Conservation (phyloP, 441 rosid genomes). For the Eutrema salsugineum region DNA sequence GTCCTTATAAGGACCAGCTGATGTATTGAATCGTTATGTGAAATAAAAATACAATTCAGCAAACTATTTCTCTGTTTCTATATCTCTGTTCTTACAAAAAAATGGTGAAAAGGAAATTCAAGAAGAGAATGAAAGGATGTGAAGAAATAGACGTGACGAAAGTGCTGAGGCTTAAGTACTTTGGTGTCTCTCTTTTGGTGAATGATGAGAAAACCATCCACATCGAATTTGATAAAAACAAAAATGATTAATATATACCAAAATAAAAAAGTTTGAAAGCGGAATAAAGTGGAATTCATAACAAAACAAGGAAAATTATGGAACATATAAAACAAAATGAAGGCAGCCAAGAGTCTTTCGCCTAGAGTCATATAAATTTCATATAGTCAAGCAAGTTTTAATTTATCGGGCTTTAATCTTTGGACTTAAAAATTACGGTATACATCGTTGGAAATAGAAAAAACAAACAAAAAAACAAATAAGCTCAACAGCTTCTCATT, state of each 20-base stretch:
- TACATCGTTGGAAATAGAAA: neutral
- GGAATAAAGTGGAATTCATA: slow-evolving; percentile 29
- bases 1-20: no score
- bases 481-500: slow-evolving; percentile 3
- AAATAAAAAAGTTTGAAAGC: slow-evolving; percentile 5
- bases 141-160: slow-evolving; percentile 31
- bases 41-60: no score
- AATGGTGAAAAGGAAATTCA: slow-evolving; percentile 14
- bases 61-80: no score
- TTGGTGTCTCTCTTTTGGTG: slow-evolving; percentile 9
- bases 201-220: slow-evolving; percentile 15
- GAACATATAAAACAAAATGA: slow-evolving; percentile 18
- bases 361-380: neutral
- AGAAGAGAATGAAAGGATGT: slow-evolving; percentile 31
- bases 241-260: neutral
- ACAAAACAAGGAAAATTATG: slow-evolving; percentile 3
- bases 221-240: neutral
- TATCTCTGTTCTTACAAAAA: no score
- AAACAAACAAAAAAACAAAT: neutral
- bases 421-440: no score
- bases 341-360: slow-evolving; percentile 17
- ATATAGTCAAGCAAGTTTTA: no score
- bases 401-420: no score
- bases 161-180: slow-evolving; percentile 2
- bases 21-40: no score